Evolutionary conservation across 75 land plant species (phyloP).

Genomic region (Chamaecyparis obtusa): DNA sequence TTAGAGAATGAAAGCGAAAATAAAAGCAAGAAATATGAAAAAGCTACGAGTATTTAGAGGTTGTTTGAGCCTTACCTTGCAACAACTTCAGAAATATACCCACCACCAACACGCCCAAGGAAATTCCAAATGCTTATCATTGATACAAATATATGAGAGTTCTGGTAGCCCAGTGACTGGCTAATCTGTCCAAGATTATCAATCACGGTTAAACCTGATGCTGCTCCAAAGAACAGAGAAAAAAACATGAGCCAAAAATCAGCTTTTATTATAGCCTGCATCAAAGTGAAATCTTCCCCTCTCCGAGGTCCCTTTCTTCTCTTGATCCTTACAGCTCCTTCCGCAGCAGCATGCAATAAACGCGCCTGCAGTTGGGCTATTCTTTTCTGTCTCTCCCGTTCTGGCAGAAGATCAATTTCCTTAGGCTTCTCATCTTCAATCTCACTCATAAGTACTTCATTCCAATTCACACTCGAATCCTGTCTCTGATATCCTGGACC

Average conservation of each 20-base stretch:
- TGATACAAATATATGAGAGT: conserved; percentile 44
- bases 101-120: conserved; percentile 49
- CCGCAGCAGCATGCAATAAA: conserved; percentile 35
- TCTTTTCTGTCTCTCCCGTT: conserved; percentile 6
- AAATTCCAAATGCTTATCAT: conserved; percentile 61
- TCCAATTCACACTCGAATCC: conserved; percentile 7
- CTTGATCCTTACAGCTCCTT: conserved; percentile 42
- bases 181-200: conserved; percentile 58
- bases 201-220: conserved; percentile 42
- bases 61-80: conserved; percentile 30
- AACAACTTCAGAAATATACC: conserved; percentile 42
- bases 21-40: neutral
- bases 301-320: conserved; percentile 43
- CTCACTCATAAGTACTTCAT: conserved; percentile 31
- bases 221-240: conserved; percentile 41
- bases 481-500: neutral
- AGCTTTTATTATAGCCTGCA: conserved; percentile 51
- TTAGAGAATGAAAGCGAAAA: neutral
- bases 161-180: conserved; percentile 41
- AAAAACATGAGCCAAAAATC: conserved; percentile 50
- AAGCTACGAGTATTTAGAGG: neutral
- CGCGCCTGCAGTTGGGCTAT: conserved; percentile 16
- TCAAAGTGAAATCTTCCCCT: conserved; percentile 50
- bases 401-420: conserved; percentile 26
- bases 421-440: conserved; percentile 42